These are phyloP conservation scores for Candida anglica DNA, from an alignment of 805 yeast genomes.

Conservation along the genomic window DNA sequence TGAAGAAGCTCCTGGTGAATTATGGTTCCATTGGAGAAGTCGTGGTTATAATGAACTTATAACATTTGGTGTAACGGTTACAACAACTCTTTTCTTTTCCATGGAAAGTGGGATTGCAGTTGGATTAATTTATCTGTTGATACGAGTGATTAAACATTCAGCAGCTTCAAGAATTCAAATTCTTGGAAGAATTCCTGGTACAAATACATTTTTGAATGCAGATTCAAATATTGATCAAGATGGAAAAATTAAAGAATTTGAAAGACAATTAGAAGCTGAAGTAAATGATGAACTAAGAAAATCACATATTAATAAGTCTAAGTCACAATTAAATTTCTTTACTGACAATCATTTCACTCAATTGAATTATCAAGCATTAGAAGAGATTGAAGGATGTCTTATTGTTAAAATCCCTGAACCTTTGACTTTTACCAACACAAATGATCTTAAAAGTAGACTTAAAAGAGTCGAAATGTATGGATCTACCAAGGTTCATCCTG, in stretches of 20 bases:
- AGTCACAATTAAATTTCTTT: constrained; percentile 26
- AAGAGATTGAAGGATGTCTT: constrained; percentile 42
- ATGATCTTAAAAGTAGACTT: constrained; percentile 34
- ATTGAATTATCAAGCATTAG: constrained; percentile 32
- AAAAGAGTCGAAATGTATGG: constrained; percentile 41
- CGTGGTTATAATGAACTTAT: constrained; percentile 74
- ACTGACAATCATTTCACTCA: constrained; percentile 31
- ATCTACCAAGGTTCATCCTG: constrained; percentile 42
- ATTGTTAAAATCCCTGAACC: constrained; percentile 43
- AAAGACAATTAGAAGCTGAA: not conserved
- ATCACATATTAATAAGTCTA: not conserved
- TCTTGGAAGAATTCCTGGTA: constrained; percentile 39
- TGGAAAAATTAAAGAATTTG: not conserved
- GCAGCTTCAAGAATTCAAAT: constrained; percentile 42
- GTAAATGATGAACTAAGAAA: not conserved
- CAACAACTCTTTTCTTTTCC: constrained; percentile 47
- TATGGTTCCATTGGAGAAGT: constrained; percentile 67
- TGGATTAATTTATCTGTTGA: constrained; percentile 78
- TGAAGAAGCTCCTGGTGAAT: constrained; percentile 81
- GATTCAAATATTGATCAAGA: constrained; percentile 14
- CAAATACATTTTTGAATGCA: constrained; percentile 39
- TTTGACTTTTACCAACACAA: constrained; percentile 38
- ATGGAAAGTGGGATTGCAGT: constrained; percentile 86
- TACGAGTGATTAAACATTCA: constrained; percentile 55
- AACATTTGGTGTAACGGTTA: constrained; percentile 37